Percentiles rank a stretch among this genome's conserved stretches.
Evolutionary conservation across 306 rosid species (phyloP).

Genomic region (Corylus avellana): DNA sequence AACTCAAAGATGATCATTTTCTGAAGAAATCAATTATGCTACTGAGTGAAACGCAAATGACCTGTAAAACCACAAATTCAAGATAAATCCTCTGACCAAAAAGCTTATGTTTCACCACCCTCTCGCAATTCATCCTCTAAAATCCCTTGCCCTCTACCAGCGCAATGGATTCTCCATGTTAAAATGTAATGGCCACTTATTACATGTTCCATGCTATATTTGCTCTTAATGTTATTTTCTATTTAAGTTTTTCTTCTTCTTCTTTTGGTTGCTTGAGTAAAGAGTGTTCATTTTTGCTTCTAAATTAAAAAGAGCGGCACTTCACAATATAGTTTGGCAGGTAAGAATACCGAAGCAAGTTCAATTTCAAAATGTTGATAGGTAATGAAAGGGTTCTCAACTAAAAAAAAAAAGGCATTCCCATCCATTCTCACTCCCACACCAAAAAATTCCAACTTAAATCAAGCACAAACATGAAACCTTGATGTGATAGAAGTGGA

Average conservation of each 20-base stretch:
- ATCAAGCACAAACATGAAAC: constrained; percentile 2
- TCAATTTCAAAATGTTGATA: not conserved
- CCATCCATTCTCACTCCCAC: not conserved
- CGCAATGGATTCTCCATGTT: not conserved
- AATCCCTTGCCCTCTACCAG: not conserved
- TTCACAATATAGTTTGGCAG: not conserved
- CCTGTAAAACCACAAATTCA: not conserved
- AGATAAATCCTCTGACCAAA: not conserved
- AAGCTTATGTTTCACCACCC: not conserved
- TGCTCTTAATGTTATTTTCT: not conserved
- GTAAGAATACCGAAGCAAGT: not conserved
- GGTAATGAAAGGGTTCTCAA: not conserved
- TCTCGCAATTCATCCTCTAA: not conserved
- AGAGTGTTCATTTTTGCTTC: not conserved
- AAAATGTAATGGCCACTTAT: not conserved
- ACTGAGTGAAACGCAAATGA: not conserved
- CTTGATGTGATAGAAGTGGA: not conserved
- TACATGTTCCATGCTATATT: not conserved
- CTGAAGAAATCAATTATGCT: not conserved
- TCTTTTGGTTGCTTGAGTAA: not conserved
- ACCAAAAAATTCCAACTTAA: not conserved
- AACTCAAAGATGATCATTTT: not conserved
- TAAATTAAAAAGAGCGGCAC: not conserved
- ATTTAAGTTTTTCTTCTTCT: not conserved
- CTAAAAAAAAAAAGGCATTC: not conserved